Evolutionary conservation across 2,329 filamentous ascomycete species (phyloP).

Genomic region (Ceratocystis colombiana): DNA sequence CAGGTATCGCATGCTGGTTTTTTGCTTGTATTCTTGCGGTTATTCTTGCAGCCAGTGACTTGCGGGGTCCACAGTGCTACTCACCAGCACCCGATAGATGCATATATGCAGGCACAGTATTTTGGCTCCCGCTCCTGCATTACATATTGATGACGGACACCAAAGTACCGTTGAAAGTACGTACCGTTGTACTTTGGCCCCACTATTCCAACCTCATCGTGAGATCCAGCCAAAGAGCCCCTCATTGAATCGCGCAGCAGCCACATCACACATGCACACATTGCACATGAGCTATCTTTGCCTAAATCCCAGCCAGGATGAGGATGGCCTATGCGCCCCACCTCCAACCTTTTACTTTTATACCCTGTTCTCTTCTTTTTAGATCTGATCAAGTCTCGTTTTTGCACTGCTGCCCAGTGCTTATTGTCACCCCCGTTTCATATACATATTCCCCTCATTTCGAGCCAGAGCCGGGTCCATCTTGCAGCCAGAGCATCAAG

Average conservation of each 20-base stretch:
- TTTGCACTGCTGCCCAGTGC: not conserved
- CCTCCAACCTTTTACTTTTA: not conserved
- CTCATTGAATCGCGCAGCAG: too few species aligned
- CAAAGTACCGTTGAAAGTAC: not conserved
- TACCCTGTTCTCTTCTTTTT: not conserved
- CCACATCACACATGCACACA: too few species aligned
- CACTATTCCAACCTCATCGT: constrained; percentile 3
- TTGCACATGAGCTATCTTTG: too few species aligned
- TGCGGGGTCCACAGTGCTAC: not conserved
- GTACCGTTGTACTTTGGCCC: not conserved
- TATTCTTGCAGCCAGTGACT: too few species aligned
- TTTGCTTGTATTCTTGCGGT: too few species aligned
- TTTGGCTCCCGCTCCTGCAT: not conserved
- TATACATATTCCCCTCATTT: not conserved
- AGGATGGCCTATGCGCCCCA: too few species aligned
- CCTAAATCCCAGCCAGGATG: too few species aligned
- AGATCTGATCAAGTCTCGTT: not conserved
- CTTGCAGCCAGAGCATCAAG: not conserved
- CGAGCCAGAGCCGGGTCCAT: not conserved
- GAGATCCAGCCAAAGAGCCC: not conserved
- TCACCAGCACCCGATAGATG: not conserved
- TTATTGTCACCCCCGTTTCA: constrained; percentile 3
- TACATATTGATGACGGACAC: not conserved
- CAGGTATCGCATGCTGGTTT: not conserved
- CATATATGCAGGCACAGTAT: constrained; percentile 15